Evolutionary conservation across 1,139 yeast genomes (phyloP).

Genomic region (Hansenula sp.): DNA sequence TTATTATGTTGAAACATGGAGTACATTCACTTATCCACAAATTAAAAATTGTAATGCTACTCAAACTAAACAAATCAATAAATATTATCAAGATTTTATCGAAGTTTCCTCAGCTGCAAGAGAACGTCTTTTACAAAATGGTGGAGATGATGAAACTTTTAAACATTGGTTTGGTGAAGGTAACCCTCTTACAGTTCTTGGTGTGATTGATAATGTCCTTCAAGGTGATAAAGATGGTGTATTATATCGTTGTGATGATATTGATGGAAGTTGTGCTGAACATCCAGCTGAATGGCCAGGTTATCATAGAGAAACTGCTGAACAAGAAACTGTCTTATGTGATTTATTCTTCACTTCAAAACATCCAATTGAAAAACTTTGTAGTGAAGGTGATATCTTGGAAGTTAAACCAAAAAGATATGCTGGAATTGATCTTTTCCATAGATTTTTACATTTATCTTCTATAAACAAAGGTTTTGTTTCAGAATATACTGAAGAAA

Average conservation of each 20-base stretch:
- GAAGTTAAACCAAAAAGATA: constrained; percentile 17
- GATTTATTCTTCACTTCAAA: constrained; percentile 21
- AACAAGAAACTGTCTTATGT: constrained; percentile 27
- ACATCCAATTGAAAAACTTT: constrained; percentile 19
- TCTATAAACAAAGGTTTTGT: constrained; percentile 15
- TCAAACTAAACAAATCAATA: neutral
- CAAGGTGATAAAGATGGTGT: constrained; percentile 24
- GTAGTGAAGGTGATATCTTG: constrained; percentile 19
- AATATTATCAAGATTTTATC: constrained; percentile 13
- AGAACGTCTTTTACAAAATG: constrained; percentile 16
- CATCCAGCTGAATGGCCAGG: constrained; percentile 28
- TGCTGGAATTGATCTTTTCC: constrained; percentile 24
- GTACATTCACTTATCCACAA: neutral
- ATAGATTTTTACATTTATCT: constrained; percentile 22
- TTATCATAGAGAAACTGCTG: constrained; percentile 28
- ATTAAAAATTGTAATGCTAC: constrained; percentile 1
- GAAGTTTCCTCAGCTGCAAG: constrained; percentile 22
- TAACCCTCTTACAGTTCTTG: constrained; percentile 27
- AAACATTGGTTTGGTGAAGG: constrained; percentile 27
- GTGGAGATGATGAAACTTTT: constrained; percentile 18
- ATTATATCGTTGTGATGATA: constrained; percentile 29
- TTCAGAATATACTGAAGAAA: constrained; percentile 20
- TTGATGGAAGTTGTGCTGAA: constrained; percentile 26
- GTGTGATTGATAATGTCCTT: constrained; percentile 25
- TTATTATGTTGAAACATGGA: neutral